These are phyloP conservation scores for Macrocybe gigantea DNA, from an alignment of 768 basidiomycete genomes.

Conservation along the genomic window DNA sequence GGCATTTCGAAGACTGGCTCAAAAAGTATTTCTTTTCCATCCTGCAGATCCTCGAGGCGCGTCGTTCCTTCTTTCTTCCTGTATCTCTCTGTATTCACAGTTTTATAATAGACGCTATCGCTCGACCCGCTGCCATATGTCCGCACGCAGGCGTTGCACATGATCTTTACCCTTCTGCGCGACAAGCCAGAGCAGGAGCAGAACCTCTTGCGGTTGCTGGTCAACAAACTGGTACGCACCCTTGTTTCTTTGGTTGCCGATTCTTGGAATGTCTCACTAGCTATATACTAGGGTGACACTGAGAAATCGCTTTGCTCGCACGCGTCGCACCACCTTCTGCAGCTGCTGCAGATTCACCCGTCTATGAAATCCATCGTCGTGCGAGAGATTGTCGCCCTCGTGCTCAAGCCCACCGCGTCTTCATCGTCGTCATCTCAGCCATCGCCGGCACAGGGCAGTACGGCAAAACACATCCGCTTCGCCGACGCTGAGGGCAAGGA, in stretches of 20 bases:
- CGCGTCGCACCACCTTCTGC: slow-evolving; percentile 84
- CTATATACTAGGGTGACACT: slow-evolving; percentile 65
- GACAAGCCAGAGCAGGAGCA: slow-evolving; percentile 97
- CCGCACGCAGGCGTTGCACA: slow-evolving; percentile 73
- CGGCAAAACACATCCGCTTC: slow-evolving; percentile 47
- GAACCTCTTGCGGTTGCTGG: slow-evolving; percentile 85
- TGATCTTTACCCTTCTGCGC: slow-evolving; percentile 74
- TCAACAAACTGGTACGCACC: slow-evolving; percentile 81
- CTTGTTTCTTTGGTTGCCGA: not conserved
- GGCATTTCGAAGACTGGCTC: slow-evolving; percentile 96
- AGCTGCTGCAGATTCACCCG: slow-evolving; percentile 86
- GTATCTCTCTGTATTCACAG: slow-evolving; percentile 1
- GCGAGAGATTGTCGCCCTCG: slow-evolving; percentile 76
- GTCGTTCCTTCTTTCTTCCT: slow-evolving; percentile 7
- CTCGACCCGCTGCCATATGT: slow-evolving; percentile 86
- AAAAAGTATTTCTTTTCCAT: slow-evolving; percentile 96
- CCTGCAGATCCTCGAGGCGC: slow-evolving; percentile 84
- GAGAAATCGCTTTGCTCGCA: slow-evolving; percentile 86
- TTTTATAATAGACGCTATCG: slow-evolving; percentile 52
- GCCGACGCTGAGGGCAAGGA: slow-evolving; percentile 27
- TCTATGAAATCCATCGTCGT: slow-evolving; percentile 89
- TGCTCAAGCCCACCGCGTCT: slow-evolving; percentile 56
- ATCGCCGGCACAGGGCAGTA: slow-evolving; percentile 20
- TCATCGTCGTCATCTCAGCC: slow-evolving; percentile 27
- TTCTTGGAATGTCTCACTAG: not conserved